Percentiles rank a stretch among this genome's conserved stretches.
Conservation (phyloP, 2,329 filamentous ascomycete genomes). For the Mycocentrospora acerina region DNA sequence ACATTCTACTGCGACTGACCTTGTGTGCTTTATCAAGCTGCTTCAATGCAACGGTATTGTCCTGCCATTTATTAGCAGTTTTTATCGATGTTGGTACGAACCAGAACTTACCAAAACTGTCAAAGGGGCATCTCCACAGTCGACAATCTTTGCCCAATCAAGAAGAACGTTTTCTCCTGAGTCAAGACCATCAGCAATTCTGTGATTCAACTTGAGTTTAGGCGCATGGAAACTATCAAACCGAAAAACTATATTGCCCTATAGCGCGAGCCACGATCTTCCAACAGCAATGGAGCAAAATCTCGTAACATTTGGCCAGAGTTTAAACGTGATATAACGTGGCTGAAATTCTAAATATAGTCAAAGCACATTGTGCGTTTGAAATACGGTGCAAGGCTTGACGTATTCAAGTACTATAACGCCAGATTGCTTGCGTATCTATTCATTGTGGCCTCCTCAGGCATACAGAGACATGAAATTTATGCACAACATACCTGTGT, state of each 20-base stretch:
- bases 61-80: constrained; percentile 24
- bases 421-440: no score
- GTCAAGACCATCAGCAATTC: background rate
- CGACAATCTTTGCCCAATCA: constrained; percentile 55
- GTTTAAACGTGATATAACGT: background rate
- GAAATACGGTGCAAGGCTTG: no score
- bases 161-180: constrained; percentile 46
- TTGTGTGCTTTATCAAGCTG: constrained; percentile 56
- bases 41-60: constrained; percentile 57
- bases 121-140: constrained; percentile 57
- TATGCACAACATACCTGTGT: constrained; percentile 45
- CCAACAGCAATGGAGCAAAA: no score
- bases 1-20: constrained; percentile 28
- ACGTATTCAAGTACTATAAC: no score
- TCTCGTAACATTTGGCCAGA: no score
- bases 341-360: background rate
- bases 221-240: background rate
- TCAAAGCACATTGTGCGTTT: no score
- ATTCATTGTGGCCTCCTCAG: no score
- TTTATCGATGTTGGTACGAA: background rate
- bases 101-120: constrained; percentile 46
- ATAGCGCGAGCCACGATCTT: no score
- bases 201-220: background rate
- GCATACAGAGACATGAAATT: no score
- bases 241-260: background rate